Evolutionary conservation across 768 basidiomycete genomes (phyloP), one percentile per base, ranked within the genome.

Genomic region (Phlebiopsis gigantea): DNA sequence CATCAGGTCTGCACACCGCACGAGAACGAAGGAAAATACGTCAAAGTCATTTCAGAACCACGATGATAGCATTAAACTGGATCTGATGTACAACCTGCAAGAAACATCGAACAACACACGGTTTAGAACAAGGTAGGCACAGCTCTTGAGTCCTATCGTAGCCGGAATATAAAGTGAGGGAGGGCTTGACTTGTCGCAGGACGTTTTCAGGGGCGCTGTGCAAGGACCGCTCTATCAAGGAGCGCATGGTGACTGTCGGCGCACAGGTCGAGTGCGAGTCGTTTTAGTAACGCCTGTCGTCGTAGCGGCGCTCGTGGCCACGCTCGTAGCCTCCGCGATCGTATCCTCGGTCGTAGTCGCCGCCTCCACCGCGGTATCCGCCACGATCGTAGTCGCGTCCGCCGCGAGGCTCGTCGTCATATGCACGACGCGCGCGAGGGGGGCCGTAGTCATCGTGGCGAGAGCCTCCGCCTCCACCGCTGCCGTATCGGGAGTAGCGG

Each of bases 401-500:
- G 48, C 68, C 67, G 39, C 75, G 65, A 53, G 77, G 73, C 29
- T 69, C 62, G 55, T 75, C 73, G 5, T 78, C 72, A 60, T 80
- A 77, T 57, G 79, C 75, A 76, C 55, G 81, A 73, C 45, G 77
- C 79, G 62, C 77, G 46, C 42, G 53, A 39, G 19, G 53, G 50
- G 22, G 58, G 58, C 10, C 53, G 44, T 53, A 75, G 5, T 78
- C 73, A 15, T 69, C 69, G 46, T 73, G 43, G 41, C 63, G 67
- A 25, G 50, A 24, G 21, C 71, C 74, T 10, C 34, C 34, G 15
- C 72, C 74, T 53, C 77, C 69, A 57, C 66, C 57, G 56, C 63
- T 62, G 29, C 71, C 73, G 60, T 79, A 60, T 64, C 86, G 83
- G 12, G 82, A 76, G 73, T 95, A 95, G 62, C 91, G 89, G 61